Evolutionary conservation across 1,284 basidiomycete species (phyloP).

Genomic region (Austroboletus niveus): DNA sequence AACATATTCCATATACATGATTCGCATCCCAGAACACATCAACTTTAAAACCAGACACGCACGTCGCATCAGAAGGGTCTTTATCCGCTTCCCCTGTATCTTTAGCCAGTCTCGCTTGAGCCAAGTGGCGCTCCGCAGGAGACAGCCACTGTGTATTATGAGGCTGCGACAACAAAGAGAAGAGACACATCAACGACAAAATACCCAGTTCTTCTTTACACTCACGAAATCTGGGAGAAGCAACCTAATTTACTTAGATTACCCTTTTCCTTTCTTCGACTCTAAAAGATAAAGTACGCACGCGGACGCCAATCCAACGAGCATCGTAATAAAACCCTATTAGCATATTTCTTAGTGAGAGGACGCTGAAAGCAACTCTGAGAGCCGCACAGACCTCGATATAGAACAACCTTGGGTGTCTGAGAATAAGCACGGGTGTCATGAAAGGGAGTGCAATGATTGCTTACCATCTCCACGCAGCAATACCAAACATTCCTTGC

Average conservation of each 20-base stretch:
- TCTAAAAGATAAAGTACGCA: slow-evolving; percentile 28
- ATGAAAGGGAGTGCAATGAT: not conserved
- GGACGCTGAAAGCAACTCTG: not conserved
- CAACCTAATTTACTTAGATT: slow-evolving; percentile 35
- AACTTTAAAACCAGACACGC: slow-evolving; percentile 20
- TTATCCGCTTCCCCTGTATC: slow-evolving; percentile 70
- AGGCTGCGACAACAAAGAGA: slow-evolving; percentile 38
- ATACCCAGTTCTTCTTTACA: not conserved
- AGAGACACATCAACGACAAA: not conserved
- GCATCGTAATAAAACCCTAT: slow-evolving; percentile 57
- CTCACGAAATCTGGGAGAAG: slow-evolving; percentile 54
- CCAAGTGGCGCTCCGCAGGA: slow-evolving; percentile 57
- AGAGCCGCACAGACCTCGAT: slow-evolving; percentile 46
- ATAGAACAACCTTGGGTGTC: slow-evolving; percentile 49
- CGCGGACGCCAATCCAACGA: slow-evolving; percentile 54
- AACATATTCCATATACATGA: not conserved
- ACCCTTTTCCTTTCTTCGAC: not conserved
- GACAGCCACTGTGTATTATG: slow-evolving; percentile 68
- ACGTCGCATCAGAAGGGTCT: slow-evolving; percentile 55
- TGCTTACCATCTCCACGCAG: slow-evolving; percentile 68
- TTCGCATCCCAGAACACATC: not conserved
- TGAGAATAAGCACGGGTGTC: not conserved
- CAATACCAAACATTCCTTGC: slow-evolving; percentile 64
- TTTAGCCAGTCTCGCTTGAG: slow-evolving; percentile 71
- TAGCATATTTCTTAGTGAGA: not conserved